Percentiles rank a stretch among this genome's conserved stretches.
These are phyloP conservation scores for Solanum bulbocastanum DNA, from an alignment of 257 asterid genomes.

Conservation along the genomic window DNA sequence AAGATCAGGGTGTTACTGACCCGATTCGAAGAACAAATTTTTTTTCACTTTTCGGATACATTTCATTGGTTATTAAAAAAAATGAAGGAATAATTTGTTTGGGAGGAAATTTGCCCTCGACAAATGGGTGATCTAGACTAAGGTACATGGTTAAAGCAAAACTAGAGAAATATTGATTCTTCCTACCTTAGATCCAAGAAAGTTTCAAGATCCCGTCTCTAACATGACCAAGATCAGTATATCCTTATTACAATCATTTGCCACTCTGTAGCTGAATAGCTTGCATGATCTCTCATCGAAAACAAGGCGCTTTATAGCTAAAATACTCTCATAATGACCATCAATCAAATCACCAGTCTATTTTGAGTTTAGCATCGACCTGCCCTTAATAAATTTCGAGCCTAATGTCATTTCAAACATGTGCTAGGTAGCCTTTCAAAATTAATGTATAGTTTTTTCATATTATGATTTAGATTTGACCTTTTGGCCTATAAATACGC, in stretches of 20 bases:
- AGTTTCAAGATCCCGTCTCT: neutral
- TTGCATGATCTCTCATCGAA: neutral
- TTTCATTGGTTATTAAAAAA: neutral
- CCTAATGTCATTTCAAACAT: neutral
- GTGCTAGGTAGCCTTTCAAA: neutral
- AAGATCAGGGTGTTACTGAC: too few relatives aligned
- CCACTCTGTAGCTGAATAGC: neutral
- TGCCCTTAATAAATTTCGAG: too few relatives aligned
- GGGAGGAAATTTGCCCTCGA: neutral
- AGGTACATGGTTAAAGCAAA: neutral
- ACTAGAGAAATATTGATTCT: neutral
- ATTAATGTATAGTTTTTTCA: neutral
- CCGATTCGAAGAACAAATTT: too few relatives aligned
- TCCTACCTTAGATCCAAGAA: neutral
- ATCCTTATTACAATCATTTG: neutral
- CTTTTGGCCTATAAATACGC: neutral
- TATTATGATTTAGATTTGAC: neutral
- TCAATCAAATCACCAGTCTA: neutral
- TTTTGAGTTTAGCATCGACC: neutral
- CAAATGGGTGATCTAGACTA: neutral
- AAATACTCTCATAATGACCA: neutral
- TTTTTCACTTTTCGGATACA: neutral
- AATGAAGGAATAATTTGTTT: neutral
- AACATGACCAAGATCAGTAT: neutral
- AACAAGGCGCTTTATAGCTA: neutral